Evolutionary conservation across 1,139 yeast species (phyloP).

Genomic region (Saccharomyces hybrid): DNA sequence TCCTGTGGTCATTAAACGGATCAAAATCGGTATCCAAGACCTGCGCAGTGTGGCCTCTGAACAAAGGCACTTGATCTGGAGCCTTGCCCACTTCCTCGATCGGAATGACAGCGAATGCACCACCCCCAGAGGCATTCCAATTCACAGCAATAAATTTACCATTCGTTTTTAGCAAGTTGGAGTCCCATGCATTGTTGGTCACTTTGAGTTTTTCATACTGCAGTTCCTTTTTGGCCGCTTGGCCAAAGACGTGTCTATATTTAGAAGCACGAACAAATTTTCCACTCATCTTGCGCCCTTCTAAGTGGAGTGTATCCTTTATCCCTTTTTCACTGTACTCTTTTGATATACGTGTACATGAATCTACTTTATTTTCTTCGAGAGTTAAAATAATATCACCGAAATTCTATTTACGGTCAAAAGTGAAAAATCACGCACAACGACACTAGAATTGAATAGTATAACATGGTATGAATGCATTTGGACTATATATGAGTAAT

Average conservation of each 20-base stretch:
- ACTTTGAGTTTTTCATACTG: constrained; percentile 81
- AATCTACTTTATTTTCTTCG: not conserved
- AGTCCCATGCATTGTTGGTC: constrained; percentile 93
- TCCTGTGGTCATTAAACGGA: constrained; percentile 70
- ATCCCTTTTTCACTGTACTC: not conserved
- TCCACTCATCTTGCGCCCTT: constrained; percentile 45
- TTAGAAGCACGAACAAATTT: constrained; percentile 94
- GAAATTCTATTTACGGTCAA: not conserved
- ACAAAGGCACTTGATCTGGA: constrained; percentile 87
- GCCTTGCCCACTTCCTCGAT: constrained; percentile 81
- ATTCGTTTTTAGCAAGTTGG: constrained; percentile 76
- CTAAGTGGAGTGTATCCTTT: not conserved
- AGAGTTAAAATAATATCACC: not conserved
- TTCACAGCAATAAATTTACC: constrained; percentile 80
- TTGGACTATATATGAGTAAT: not conserved
- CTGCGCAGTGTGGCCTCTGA: constrained; percentile 92
- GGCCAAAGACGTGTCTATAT: constrained; percentile 93
- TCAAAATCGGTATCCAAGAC: constrained; percentile 88
- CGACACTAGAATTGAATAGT: not conserved
- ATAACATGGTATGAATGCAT: not conserved
- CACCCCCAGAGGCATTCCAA: constrained; percentile 96
- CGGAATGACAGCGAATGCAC: constrained; percentile 92
- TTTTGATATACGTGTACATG: not conserved
- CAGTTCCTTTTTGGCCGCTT: constrained; percentile 77
- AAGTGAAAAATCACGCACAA: not conserved